Evolutionary conservation across 768 basidiomycete species (phyloP), one percentile per base, ranked within the genome.

Genomic region (Mrakia hoshinonis): DNA sequence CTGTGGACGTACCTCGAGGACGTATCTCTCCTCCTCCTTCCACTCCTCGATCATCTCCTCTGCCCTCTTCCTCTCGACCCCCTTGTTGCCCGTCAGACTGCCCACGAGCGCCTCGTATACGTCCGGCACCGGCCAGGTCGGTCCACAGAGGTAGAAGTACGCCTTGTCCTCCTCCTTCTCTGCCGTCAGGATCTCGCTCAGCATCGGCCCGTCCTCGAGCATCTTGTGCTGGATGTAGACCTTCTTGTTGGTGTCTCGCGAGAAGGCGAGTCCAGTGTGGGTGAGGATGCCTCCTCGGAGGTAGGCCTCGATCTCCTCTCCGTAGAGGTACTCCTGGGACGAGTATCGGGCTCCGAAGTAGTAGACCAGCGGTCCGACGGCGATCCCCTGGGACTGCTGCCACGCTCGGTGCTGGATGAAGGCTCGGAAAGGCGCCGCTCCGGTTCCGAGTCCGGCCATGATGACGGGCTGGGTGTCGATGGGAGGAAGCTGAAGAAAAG

Each of bases 201-300:
- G 84, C 38, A 83, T 82, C 75, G 86, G 84, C 22, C 89, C 89
- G 79, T 99, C 92, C 77, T 95, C 87, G 49, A 86, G 82, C 93
- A 98, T 98, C 84, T 91, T 94, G 83, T 98, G 91, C 80, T 99
- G 96, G 77, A 99, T 99, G 81, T 99, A 99, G 26, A 95, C 89
- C 81, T 99, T 99, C 79, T 87, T 86, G 63, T 86, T 86, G 0
- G 89, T 87, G 78, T 99, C 96, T 73, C 96, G 87, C 46, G 95
- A 97, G 84, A 98, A 99, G 29, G 96, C 96, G 51, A 99, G 84
- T 20, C 96, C 95, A 24, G 92, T 89, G 76, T 87, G 88, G 15
- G 91, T 87, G 79, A 98, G 89, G 72, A 93, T 82, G 51, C 88
- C 86, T 75, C 90, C 89, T 11, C 85, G 81, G 68, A 98, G 86